These are phyloP conservation scores for Butyriboletus loyo DNA, from an alignment of 768 basidiomycete genomes.

Conservation along the genomic window DNA sequence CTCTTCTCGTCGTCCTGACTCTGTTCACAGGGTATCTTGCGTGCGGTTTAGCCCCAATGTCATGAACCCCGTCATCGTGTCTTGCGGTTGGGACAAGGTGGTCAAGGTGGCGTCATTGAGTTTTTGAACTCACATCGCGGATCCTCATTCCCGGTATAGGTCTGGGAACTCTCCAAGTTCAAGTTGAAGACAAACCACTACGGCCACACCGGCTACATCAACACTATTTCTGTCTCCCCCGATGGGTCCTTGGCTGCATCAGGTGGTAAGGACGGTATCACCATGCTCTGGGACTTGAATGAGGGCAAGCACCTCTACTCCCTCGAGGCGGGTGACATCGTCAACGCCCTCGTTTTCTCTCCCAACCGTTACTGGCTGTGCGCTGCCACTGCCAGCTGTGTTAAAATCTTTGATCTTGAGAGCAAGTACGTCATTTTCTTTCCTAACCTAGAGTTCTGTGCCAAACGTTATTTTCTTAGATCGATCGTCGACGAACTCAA, in stretches of 20 bases:
- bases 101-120: constrained; percentile 75
- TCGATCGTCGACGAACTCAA: constrained; percentile 99
- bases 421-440: constrained; percentile 72
- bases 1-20: neutral
- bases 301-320: constrained; percentile 99
- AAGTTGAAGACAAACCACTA: constrained; percentile 99
- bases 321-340: constrained; percentile 95
- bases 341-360: constrained; percentile 99
- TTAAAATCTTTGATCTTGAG: constrained; percentile 99
- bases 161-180: constrained; percentile 99
- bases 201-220: constrained; percentile 99
- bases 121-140: neutral
- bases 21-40: constrained; percentile 81
- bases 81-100: constrained; percentile 99
- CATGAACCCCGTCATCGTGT: constrained; percentile 96
- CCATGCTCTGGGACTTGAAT: constrained; percentile 99
- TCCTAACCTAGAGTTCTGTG: neutral
- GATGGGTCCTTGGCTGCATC: constrained; percentile 99
- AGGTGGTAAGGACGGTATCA: constrained; percentile 99
- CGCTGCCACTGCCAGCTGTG: constrained; percentile 93
- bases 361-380: constrained; percentile 99
- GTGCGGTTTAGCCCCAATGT: constrained; percentile 99
- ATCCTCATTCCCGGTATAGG: constrained; percentile 53
- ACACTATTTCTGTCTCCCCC: constrained; percentile 96
- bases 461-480: constrained; percentile 36